Evolutionary conservation across 2,329 filamentous ascomycete genomes (phyloP), one percentile per base, ranked within the genome.

Genomic region (Rhytidhysteron rufulum): DNA sequence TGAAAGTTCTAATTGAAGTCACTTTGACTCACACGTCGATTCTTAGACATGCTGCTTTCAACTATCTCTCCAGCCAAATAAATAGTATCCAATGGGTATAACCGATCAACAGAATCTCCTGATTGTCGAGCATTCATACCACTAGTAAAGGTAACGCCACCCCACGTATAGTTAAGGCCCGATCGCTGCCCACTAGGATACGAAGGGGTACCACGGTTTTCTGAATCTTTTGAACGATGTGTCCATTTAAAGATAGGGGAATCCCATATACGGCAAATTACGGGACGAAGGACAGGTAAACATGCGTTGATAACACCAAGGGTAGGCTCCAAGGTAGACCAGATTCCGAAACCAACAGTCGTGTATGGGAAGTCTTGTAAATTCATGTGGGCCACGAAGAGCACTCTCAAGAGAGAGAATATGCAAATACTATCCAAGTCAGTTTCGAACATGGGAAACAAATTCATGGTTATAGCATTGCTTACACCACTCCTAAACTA

Each of bases 401-500:
- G 4, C 7, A 45, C 31, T 6, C 45, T 39, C n/a, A 42, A 22
- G n/a, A 48, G 24, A 3, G 39, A 37, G 19, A 48, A 17, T 7
- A 40, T 21, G 19, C 42, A 48, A 20, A 45, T 48, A 19, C 45
- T 48, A 31, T 13, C 13, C 5, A 21, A 31, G 7, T 38, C 18
- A 21, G 10, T 36, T 11, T 21, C 21, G 31, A 32, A 32, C 31
- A 32, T 8, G 31, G 18, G 33, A 36, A 21, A 6, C 21, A 7
- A 8, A 24, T 8, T 8, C 9, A 16, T 20, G 13, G 35, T 8
- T 1, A 1, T 19, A 4, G 24, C 7, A 27, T 5, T 52, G 49
- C 63, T 50, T 50, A 70, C 66, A 69, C 53, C 21, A 60, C 43
- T 4, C 61, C 60, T 1, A 63, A 34, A 16, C 49, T 49, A 36